Evolutionary conservation across 768 basidiomycete genomes (phyloP).

Genomic region (Austroboletus festivus): DNA sequence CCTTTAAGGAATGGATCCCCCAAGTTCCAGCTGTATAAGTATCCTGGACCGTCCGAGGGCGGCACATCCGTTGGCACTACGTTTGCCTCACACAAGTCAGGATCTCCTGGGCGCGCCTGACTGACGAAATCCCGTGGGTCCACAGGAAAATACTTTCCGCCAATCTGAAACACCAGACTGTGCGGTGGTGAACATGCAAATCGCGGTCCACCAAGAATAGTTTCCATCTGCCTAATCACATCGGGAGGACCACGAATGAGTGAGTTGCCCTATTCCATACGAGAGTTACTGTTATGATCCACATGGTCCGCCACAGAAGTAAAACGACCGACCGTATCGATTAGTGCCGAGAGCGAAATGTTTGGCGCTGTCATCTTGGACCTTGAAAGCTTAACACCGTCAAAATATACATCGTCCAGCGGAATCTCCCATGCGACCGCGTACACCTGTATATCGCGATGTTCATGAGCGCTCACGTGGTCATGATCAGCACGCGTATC

Average conservation of each 20-base stretch:
- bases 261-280: constrained; percentile 59
- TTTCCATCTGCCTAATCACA: constrained; percentile 48
- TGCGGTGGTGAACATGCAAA: constrained; percentile 64
- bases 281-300: not conserved
- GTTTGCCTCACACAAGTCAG: constrained; percentile 49
- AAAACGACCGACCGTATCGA: constrained; percentile 57
- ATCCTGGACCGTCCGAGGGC: constrained; percentile 43
- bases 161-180: constrained; percentile 63
- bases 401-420: constrained; percentile 69
- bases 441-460: constrained; percentile 40
- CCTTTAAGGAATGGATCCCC: constrained; percentile 76
- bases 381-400: constrained; percentile 56
- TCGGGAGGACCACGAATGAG: constrained; percentile 73
- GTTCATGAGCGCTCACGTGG: constrained; percentile 1
- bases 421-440: constrained; percentile 71
- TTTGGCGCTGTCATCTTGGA: constrained; percentile 47
- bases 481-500: not conserved
- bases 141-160: constrained; percentile 64
- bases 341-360: constrained; percentile 58
- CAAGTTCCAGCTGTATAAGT: constrained; percentile 73
- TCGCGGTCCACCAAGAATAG: constrained; percentile 39
- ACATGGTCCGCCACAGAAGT: not conserved
- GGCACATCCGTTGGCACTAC: constrained; percentile 66
- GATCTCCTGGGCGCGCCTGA: constrained; percentile 38
- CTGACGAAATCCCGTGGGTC: constrained; percentile 71